Conservation (phyloP, 345 rosid species). For the Salix viminalis region DNA sequence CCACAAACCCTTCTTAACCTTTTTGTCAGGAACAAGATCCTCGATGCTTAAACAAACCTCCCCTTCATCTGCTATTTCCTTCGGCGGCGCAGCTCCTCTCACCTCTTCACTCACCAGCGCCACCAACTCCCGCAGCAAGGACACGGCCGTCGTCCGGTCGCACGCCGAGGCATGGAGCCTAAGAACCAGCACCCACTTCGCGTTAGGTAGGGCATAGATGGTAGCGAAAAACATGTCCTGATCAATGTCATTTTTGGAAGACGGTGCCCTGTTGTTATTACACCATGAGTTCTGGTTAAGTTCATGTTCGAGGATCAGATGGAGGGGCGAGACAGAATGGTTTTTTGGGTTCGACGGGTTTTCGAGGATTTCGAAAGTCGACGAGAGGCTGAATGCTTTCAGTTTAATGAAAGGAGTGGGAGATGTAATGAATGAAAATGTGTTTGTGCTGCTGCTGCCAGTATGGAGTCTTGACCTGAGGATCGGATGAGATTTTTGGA, state of each 20-base stretch:
- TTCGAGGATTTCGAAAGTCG: slow-evolving; percentile 27
- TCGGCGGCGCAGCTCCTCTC: background rate
- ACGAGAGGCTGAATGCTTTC: slow-evolving; percentile 11
- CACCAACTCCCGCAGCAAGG: slow-evolving; percentile 31
- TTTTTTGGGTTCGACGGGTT: background rate
- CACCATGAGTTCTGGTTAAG: slow-evolving; percentile 39
- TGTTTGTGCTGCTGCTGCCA: slow-evolving; percentile 7
- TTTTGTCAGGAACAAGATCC: slow-evolving; percentile 33
- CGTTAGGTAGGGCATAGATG: slow-evolving; percentile 16
- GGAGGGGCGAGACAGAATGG: slow-evolving; percentile 19
- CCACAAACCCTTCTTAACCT: slow-evolving; percentile 35
- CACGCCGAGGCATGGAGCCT: slow-evolving; percentile 34
- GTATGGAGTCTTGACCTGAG: slow-evolving; percentile 28
- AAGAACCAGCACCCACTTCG: slow-evolving; percentile 23
- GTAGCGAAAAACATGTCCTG: slow-evolving; percentile 24
- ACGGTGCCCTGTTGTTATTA: background rate
- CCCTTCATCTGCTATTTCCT: slow-evolving; percentile 10
- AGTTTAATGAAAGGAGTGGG: slow-evolving; percentile 22
- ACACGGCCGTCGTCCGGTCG: slow-evolving; percentile 34
- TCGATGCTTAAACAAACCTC: slow-evolving; percentile 32
- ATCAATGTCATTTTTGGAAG: no score
- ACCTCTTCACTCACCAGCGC: slow-evolving; percentile 6
- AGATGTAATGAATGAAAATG: slow-evolving; percentile 27
- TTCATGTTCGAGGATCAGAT: slow-evolving; percentile 42
- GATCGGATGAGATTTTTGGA: slow-evolving; percentile 34